Evolutionary conservation across 495 filamentous ascomycete species (phyloP), one percentile per base, ranked within the genome.

Genomic region (Acidiella bohemica): DNA sequence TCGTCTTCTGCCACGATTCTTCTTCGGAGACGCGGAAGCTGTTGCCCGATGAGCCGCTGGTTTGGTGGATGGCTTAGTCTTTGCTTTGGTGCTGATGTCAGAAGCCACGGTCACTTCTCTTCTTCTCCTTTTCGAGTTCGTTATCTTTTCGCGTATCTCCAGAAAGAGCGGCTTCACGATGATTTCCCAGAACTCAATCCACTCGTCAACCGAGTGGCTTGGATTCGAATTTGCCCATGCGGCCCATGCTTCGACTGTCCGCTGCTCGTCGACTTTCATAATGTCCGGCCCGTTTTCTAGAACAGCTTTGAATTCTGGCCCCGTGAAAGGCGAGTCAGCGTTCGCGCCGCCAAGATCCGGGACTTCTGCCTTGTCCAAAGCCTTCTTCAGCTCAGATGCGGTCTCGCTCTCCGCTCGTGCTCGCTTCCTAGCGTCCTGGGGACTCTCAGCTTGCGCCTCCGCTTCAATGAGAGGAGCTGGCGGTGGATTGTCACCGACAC

Each of bases 111-210:
- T n/a, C n/a, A n/a, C n/a, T n/a, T n/a, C n/a, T 17, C 32, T 17
- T 12, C 4, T 17, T 6, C 13, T 34, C 14, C 4, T 4, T 10
- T 9, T 10, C 28, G 28, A 11, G 12, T 11, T 30, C 28, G 28
- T 4, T 11, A 12, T 30, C 11, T 10, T 9, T 10, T 7, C 12
- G 13, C 4, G 10, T 14, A n/a, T 37, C 41, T 49, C 28, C 14
- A 9, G 19, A 23, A 46, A 47, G 1, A 39, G 30, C 4, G 53
- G 50, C 16, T 24, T 23, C 8, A 56, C 47, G 12, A 13, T 36
- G 16, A 44, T 21, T 16, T 49, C 36, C 32, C 42, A 56, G 25
- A 41, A 51, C 20, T 20, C n/a, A 2, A 24, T 35, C 53, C 53
- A 56, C 13, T 26, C 24, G 13, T 43, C 26, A 0, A 36, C 50